Conservation (phyloP, 1,284 basidiomycete genomes). For the Heimioporus punctisporus region DNA sequence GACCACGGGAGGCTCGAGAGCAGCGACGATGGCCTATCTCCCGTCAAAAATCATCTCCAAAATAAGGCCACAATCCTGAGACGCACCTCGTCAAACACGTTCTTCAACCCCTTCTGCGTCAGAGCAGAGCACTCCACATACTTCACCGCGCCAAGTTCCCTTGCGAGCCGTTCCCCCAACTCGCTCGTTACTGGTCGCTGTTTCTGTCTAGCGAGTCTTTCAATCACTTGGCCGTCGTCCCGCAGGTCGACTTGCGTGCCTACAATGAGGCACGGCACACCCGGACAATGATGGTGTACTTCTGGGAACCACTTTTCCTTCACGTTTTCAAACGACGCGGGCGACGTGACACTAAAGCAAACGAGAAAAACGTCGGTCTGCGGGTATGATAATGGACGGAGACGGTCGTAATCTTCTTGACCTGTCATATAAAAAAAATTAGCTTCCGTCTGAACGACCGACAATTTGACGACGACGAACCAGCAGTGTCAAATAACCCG, state of each 20-base stretch:
- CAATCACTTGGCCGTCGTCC: constrained; percentile 91
- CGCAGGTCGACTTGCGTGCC: constrained; percentile 99
- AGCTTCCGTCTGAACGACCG: neutral
- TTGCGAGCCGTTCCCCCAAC: constrained; percentile 91
- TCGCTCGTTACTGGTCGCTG: constrained; percentile 91
- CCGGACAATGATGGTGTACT: constrained; percentile 99
- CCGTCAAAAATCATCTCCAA: constrained; percentile 2
- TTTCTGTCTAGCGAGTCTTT: constrained; percentile 96
- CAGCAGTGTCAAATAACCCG: constrained; percentile 98
- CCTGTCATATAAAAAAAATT: constrained; percentile 47
- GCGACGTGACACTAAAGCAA: constrained; percentile 99
- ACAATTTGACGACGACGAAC: constrained; percentile 41
- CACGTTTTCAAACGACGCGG: constrained; percentile 99
- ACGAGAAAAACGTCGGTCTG: constrained; percentile 99
- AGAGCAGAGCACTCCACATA: constrained; percentile 99
- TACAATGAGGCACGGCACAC: constrained; percentile 98
- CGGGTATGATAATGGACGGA: constrained; percentile 98
- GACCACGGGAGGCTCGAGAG: constrained; percentile 93
- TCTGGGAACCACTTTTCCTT: constrained; percentile 99
- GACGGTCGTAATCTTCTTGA: constrained; percentile 99
- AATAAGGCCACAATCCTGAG: too few relatives aligned
- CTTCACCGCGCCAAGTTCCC: constrained; percentile 97
- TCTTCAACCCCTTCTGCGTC: constrained; percentile 99
- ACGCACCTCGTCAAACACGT: constrained; percentile 96
- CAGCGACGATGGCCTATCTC: constrained; percentile 93